These are phyloP conservation scores for Debaryomyces tyrocola DNA, from an alignment of 805 yeast species.

Conservation along the genomic window DNA sequence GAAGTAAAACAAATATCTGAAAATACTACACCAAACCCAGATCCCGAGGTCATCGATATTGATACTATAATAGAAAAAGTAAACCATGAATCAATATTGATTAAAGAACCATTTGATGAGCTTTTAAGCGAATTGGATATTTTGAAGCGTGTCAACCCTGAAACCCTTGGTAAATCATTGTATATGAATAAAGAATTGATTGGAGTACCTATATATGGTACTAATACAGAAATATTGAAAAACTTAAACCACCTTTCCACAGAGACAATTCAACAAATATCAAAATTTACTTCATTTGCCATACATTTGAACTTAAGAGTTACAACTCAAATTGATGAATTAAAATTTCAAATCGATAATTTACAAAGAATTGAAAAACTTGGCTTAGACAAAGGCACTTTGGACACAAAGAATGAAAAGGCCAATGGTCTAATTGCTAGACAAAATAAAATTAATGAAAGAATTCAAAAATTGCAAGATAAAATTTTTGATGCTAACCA, in stretches of 20 bases:
- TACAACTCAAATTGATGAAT: conserved; percentile 20
- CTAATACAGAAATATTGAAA: conserved; percentile 1
- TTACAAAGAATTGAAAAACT: conserved; percentile 1
- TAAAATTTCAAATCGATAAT: conserved; percentile 18
- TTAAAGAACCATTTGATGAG: conserved; percentile 17
- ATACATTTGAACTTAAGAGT: conserved; percentile 20
- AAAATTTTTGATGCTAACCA: conserved; percentile 23
- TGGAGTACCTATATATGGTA: neutral
- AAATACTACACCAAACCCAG: neutral
- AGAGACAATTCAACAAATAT: conserved; percentile 13
- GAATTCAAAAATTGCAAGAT: conserved; percentile 18
- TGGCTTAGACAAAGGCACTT: neutral
- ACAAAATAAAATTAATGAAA: conserved; percentile 22
- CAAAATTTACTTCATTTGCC: conserved; percentile 13
- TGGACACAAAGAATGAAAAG: conserved; percentile 4
- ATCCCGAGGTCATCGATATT: neutral
- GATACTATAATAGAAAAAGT: neutral
- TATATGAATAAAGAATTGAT: neutral
- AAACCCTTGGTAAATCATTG: neutral
- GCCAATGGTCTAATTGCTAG: conserved; percentile 14
- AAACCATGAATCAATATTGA: conserved; percentile 4
- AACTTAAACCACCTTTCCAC: conserved; percentile 20
- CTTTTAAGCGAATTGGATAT: conserved; percentile 15
- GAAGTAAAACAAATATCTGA: conserved; percentile 13
- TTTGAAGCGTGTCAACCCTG: conserved; percentile 1